phyloP scores from a whole-genome alignment of 208 protist species.

The Zelonia costaricensis region DNA sequence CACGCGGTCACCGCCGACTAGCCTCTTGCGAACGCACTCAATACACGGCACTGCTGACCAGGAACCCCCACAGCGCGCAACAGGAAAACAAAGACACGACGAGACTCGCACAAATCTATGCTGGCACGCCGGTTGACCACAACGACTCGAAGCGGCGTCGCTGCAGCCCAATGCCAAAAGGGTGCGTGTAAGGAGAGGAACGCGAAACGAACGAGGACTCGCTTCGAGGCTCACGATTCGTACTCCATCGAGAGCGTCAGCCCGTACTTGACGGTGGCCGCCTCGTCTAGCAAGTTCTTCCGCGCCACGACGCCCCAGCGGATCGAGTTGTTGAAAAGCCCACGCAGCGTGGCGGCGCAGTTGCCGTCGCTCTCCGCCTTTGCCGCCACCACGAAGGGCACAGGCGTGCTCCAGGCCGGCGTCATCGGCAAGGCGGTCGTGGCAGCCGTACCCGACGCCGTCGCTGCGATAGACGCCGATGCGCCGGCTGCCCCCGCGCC shows the following conservation, averaged over 20 bases:
- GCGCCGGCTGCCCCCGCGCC: constrained; percentile 1
- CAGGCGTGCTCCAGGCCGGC: constrained; percentile 31
- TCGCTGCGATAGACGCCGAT: not conserved
- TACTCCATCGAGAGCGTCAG: constrained; percentile 72
- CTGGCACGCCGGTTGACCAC: no score
- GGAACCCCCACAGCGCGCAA: no score
- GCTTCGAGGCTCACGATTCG: constrained; percentile 15
- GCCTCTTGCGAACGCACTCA: no score
- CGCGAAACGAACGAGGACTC: no score
- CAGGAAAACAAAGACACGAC: no score
- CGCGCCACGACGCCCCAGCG: constrained; percentile 70
- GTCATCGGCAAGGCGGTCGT: not conserved
- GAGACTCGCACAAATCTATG: no score
- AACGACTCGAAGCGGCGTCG: no score
- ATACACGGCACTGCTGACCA: no score
- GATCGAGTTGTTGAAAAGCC: constrained; percentile 67
- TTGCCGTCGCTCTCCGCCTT: constrained; percentile 74
- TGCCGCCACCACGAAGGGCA: constrained; percentile 62
- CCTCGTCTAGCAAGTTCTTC: constrained; percentile 50
- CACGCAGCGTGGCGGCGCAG: constrained; percentile 69
- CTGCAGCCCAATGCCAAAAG: no score
- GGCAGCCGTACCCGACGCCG: not conserved
- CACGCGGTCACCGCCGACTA: no score
- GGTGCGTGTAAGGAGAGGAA: no score
- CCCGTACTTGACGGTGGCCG: constrained; percentile 41